Evolutionary conservation across 306 rosid genomes (phyloP).

Genomic region (Inga leiocalycina): DNA sequence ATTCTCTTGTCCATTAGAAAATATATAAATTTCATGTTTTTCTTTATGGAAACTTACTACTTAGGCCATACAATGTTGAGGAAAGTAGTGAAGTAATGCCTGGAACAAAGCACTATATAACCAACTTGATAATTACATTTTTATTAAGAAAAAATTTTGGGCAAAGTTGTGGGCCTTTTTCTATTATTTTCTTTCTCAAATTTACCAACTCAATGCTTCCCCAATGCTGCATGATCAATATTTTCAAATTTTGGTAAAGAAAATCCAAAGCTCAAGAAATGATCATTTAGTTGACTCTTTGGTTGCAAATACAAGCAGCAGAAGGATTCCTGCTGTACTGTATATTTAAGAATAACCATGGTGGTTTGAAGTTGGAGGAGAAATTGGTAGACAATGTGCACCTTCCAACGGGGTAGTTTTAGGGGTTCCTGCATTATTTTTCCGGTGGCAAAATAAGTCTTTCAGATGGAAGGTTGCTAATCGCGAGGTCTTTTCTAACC

Average conservation of each 20-base stretch:
- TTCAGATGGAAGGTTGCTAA: slow-evolving; percentile 29
- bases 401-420: neutral
- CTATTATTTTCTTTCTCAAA: neutral
- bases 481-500: slow-evolving; percentile 54
- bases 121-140: neutral
- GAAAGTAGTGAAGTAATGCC: neutral
- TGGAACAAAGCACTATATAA: neutral
- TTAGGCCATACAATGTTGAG: neutral
- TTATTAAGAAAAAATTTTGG: neutral
- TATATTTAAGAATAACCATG: slow-evolving; percentile 15
- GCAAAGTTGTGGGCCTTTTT: neutral
- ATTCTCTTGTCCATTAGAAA: neutral
- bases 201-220: neutral
- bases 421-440: neutral
- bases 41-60: neutral
- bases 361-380: neutral
- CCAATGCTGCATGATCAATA: neutral
- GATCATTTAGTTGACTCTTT: neutral
- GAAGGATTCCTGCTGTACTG: slow-evolving; percentile 12
- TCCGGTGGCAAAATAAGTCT: slow-evolving; percentile 21
- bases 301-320: neutral
- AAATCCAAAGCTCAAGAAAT: neutral
- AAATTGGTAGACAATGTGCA: neutral
- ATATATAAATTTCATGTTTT: neutral
- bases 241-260: neutral